Percentiles rank a stretch among this genome's conserved stretches.
Conservation (phyloP, 2,329 filamentous ascomycete genomes). For the Trichoderma lentiforme region DNA sequence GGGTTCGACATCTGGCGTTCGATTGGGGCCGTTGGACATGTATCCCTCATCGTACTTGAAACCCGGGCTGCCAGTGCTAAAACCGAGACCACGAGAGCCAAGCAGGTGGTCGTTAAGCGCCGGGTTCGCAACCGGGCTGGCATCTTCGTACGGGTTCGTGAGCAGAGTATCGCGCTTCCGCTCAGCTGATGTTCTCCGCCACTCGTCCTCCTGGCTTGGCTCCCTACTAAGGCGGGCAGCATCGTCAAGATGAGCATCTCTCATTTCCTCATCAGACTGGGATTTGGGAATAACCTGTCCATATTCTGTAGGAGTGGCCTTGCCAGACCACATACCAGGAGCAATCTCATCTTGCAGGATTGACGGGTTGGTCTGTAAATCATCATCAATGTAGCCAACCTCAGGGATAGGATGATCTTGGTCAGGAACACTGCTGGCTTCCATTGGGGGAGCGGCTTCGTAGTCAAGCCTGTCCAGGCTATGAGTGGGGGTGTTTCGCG, state of each 20-base stretch:
- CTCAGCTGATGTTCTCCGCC: conserved; percentile 59
- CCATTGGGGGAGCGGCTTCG: conserved; percentile 53
- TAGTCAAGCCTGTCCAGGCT: conserved; percentile 57
- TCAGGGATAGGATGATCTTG: conserved; percentile 71
- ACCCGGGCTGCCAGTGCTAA: conserved; percentile 54
- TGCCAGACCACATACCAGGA: conserved; percentile 52
- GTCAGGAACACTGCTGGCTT: conserved; percentile 67
- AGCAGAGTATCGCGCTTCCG: conserved; percentile 63
- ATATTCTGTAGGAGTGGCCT: conserved; percentile 47
- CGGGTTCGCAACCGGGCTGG: conserved; percentile 59
- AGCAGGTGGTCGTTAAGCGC: conserved; percentile 51
- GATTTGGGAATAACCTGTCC: conserved; percentile 26
- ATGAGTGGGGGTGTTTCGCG: conserved; percentile 54
- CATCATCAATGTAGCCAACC: conserved; percentile 64
- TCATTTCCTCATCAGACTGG: conserved; percentile 33
- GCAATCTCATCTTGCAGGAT: conserved; percentile 60
- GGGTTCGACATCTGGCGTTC: conserved; percentile 49
- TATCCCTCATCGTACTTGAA: conserved; percentile 82
- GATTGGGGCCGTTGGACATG: conserved; percentile 68
- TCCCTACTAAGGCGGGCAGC: conserved; percentile 52
- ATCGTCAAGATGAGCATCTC: conserved; percentile 37
- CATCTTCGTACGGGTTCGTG: conserved; percentile 65
- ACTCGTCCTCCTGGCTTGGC: conserved; percentile 59
- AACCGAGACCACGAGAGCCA: conserved; percentile 38
- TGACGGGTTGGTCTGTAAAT: conserved; percentile 81